These are phyloP conservation scores for Ogataea trehaloabstinens DNA, from an alignment of 805 yeast genomes.

Conservation along the genomic window DNA sequence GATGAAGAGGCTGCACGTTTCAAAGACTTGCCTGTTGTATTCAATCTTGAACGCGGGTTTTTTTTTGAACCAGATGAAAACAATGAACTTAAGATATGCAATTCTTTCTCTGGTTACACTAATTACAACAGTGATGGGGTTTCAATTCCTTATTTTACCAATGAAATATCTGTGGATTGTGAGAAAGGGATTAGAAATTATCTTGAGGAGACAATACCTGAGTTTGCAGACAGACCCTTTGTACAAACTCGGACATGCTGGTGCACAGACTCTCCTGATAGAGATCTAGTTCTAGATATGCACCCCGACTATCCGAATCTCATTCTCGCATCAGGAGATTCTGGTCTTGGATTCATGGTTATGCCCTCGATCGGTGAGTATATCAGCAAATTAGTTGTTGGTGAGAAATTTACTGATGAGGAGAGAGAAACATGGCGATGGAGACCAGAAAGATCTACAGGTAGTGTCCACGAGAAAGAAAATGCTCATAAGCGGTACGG, in stretches of 20 bases:
- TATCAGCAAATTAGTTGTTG: constrained; percentile 10
- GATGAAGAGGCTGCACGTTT: constrained; percentile 34
- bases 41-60: constrained; percentile 41
- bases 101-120: constrained; percentile 21
- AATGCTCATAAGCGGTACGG: constrained; percentile 29
- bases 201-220: constrained; percentile 35
- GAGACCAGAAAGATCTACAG: constrained; percentile 10
- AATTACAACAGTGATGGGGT: constrained; percentile 21
- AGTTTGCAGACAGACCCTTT: constrained; percentile 25
- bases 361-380: constrained; percentile 27
- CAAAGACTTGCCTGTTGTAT: constrained; percentile 39
- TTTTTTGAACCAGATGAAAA: constrained; percentile 47
- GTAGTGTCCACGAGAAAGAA: constrained; percentile 7
- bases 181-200: constrained; percentile 7
- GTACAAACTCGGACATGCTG: constrained; percentile 24
- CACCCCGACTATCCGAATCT: constrained; percentile 21
- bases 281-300: constrained; percentile 19
- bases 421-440: constrained; percentile 9
- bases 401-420: neutral
- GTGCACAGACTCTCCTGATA: constrained; percentile 28
- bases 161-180: constrained; percentile 32
- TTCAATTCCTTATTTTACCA: constrained; percentile 25
- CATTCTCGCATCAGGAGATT: constrained; percentile 25
- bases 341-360: constrained; percentile 28
- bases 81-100: constrained; percentile 34